phyloP scores from a whole-genome alignment of 805 yeast species.

The Candida dajiaensis region DNA sequence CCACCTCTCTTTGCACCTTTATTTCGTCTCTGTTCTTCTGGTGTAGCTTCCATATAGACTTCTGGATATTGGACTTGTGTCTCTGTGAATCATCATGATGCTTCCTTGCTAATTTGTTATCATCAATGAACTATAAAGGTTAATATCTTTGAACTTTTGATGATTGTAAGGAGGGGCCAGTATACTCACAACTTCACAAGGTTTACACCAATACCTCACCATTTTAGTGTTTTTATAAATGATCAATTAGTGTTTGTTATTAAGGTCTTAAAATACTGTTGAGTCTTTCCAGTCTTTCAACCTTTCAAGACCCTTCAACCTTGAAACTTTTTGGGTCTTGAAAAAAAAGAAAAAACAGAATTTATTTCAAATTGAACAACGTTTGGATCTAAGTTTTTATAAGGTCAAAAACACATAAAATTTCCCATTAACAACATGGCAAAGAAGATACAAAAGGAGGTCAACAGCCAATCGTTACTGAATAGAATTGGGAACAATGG shows the following conservation, averaged over 20 bases:
- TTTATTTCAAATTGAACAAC: too few relatives aligned
- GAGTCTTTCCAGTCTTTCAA: too few relatives aligned
- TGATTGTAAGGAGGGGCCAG: too few relatives aligned
- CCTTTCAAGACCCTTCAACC: too few relatives aligned
- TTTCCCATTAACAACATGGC: neutral
- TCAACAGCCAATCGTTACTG: neutral
- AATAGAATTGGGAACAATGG: neutral
- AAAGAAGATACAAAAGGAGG: neutral
- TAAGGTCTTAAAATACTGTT: too few relatives aligned
- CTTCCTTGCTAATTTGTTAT: constrained; percentile 3
- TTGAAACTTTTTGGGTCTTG: too few relatives aligned
- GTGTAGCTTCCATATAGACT: constrained; percentile 1
- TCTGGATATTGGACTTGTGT: constrained; percentile 1
- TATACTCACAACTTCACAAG: constrained; percentile 4
- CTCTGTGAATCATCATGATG: constrained; percentile 4
- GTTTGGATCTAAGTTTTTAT: too few relatives aligned
- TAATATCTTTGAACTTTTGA: too few relatives aligned
- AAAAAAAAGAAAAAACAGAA: neutral
- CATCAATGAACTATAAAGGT: constrained; percentile 2
- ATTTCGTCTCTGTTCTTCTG: constrained; percentile 2
- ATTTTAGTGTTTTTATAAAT: neutral
- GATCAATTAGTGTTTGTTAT: too few relatives aligned
- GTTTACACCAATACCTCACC: constrained; percentile 8
- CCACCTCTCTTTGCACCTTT: neutral
- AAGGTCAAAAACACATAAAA: neutral